These are phyloP conservation scores for Eucalyptus virginea DNA, from an alignment of 345 rosid species.

Conservation along the genomic window DNA sequence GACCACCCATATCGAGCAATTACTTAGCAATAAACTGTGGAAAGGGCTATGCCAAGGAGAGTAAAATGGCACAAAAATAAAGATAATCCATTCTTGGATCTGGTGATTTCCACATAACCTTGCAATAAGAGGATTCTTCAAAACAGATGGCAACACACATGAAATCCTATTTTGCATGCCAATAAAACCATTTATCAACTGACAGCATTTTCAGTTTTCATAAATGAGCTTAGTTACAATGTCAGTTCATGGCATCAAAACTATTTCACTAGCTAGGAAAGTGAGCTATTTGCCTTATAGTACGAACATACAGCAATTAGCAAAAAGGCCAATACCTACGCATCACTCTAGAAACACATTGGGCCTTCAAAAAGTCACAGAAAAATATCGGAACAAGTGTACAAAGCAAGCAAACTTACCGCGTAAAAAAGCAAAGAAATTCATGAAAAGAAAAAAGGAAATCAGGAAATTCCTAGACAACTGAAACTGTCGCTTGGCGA, in stretches of 20 bases:
- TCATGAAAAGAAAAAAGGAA: background rate
- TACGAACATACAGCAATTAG: background rate
- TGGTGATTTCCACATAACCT: background rate
- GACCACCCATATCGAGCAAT: background rate
- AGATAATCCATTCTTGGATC: background rate
- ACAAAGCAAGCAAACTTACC: background rate
- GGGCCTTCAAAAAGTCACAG: background rate
- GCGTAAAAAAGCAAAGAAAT: background rate
- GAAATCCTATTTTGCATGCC: background rate
- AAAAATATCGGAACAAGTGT: background rate
- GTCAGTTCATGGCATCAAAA: background rate
- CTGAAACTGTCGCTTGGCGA: background rate
- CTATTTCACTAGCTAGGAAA: background rate
- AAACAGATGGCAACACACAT: background rate
- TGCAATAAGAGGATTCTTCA: background rate
- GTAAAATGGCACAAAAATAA: background rate
- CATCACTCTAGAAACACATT: background rate
- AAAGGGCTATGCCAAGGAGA: background rate
- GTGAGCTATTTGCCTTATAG: background rate
- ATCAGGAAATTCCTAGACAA: background rate
- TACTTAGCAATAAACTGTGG: background rate
- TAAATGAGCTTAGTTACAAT: background rate
- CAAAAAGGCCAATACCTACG: background rate
- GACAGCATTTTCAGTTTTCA: background rate
- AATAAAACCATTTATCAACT: background rate